Percentiles rank a stretch among this genome's conserved stretches.
These are phyloP conservation scores for Rasamsonia emersonii DNA, from an alignment of 2,329 filamentous ascomycete genomes.

Conservation along the genomic window DNA sequence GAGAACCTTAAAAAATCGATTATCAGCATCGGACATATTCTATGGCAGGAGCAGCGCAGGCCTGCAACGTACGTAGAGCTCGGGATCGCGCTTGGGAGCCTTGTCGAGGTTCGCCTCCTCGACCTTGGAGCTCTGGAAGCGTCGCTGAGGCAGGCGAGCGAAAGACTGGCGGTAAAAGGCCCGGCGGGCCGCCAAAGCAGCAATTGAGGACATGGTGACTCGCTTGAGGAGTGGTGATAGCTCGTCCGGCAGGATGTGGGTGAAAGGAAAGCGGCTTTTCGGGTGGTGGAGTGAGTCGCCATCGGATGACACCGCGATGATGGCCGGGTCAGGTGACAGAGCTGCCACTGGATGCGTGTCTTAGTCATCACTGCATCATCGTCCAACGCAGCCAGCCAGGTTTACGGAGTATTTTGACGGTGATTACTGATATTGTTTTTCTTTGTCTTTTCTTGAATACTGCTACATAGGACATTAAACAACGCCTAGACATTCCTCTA, in stretches of 20 bases:
- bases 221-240: conserved; percentile 3
- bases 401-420: too few species aligned
- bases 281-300: conserved; percentile 2
- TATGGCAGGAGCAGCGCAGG: neutral
- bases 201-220: conserved; percentile 32
- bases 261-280: neutral
- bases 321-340: conserved; percentile 9
- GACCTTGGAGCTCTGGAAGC: conserved; percentile 33
- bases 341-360: too few species aligned
- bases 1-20: conserved; percentile 57
- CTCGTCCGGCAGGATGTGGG: neutral
- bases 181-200: conserved; percentile 33
- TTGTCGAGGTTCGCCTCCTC: conserved; percentile 48
- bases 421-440: too few species aligned
- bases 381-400: too few species aligned
- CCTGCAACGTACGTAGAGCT: conserved; percentile 57
- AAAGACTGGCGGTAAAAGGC: conserved; percentile 32
- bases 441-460: too few species aligned
- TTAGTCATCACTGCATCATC: too few species aligned
- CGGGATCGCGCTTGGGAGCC: conserved; percentile 61
- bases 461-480: too few species aligned
- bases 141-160: conserved; percentile 33
- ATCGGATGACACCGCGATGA: conserved; percentile 8
- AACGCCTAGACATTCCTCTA: too few species aligned
- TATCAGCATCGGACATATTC: conserved; percentile 4